Evolutionary conservation across 2,329 filamentous ascomycete species (phyloP).

Genomic region (Nothophoma quercina): DNA sequence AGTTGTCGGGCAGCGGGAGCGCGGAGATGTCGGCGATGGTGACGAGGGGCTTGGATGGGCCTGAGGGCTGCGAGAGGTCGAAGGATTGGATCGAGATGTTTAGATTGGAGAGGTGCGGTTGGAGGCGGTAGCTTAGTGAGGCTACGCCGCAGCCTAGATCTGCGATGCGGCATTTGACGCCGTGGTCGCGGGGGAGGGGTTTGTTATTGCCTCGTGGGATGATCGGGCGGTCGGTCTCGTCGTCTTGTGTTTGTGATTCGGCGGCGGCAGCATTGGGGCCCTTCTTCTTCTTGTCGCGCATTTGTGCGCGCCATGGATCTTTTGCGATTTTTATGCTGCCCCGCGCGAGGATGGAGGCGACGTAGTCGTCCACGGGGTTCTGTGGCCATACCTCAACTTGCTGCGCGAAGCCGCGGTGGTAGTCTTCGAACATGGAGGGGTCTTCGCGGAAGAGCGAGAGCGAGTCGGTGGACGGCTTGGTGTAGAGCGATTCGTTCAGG

Average conservation of each 20-base stretch:
- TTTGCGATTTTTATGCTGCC: conserved; percentile 59
- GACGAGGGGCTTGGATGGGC: conserved; percentile 75
- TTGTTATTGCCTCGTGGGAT: conserved; percentile 35
- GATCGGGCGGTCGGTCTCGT: conserved; percentile 15
- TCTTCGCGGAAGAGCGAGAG: conserved; percentile 81
- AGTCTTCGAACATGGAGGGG: conserved; percentile 94
- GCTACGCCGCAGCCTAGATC: conserved; percentile 96
- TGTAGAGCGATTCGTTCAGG: conserved; percentile 96
- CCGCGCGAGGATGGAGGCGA: conserved; percentile 73
- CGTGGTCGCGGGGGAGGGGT: conserved; percentile 75
- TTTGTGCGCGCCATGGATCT: conserved; percentile 51
- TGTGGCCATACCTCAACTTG: conserved; percentile 97
- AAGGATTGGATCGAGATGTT: conserved; percentile 81
- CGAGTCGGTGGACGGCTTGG: conserved; percentile 84
- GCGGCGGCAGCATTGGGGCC: conserved; percentile 23
- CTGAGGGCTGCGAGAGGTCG: conserved; percentile 81
- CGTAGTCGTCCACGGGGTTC: conserved; percentile 91
- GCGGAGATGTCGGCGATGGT: conserved; percentile 89
- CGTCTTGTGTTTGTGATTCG: conserved; percentile 15
- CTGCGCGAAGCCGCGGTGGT: conserved; percentile 93
- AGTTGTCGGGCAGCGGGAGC: conserved; percentile 76
- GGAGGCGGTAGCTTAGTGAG: conserved; percentile 74
- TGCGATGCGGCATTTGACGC: conserved; percentile 75
- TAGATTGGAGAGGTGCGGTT: conserved; percentile 69
- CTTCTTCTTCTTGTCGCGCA: conserved; percentile 45